Evolutionary conservation across 202 grass and related monocot species (phyloP), one percentile per base, ranked within the genome.

Genomic region (Schoenoplectus triqueter): DNA sequence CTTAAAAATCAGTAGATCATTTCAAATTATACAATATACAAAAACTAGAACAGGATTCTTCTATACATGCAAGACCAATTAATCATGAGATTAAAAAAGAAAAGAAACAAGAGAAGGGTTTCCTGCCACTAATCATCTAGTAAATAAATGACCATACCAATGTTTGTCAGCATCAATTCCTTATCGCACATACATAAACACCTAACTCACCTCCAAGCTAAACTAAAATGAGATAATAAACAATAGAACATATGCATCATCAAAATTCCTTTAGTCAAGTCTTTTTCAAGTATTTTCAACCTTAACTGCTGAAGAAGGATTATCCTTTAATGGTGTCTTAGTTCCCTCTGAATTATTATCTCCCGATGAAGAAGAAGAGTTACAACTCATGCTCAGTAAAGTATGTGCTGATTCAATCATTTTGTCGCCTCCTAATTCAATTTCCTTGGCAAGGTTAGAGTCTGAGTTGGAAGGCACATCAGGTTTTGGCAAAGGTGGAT

Each of bases 361-460:
- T 69, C 66, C 81, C 5, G 81, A 84, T 18, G 81, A 84, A 4
- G 62, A 52, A 15, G 81, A 84, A 0, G 90, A 74, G 49, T 91
- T 90, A 61, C 87, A 90, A 82, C 81, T 91, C 52, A 93, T 91
- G 82, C 84, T 92, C 68, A 87, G 65, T 70, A 89, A 82, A 20
- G 90, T 83, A 73, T 93, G 86, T 41, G 93, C 91, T 70, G 90
- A 85, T 88, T 96, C 93, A 10, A 86, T 61, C 18, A 73, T 86
- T 64, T 93, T 95, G 31, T 98, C 87, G 61, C 89, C 87, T 88
- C 88, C 88, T 57, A 88, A 69, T 87, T 90, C 90, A 17, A 31
- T 65, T 49, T 80, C 89, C 49, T 85, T 78, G 56, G 89, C 47
- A 73, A 75, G 49, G 56, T 83, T 62, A 68, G 7, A 2, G 14